A percentile compares a stretch with the other conserved stretches of the same genome.
phyloP scores from a whole-genome alignment of 371 early-diverging fungal species.

The Mucor indicus region DNA sequence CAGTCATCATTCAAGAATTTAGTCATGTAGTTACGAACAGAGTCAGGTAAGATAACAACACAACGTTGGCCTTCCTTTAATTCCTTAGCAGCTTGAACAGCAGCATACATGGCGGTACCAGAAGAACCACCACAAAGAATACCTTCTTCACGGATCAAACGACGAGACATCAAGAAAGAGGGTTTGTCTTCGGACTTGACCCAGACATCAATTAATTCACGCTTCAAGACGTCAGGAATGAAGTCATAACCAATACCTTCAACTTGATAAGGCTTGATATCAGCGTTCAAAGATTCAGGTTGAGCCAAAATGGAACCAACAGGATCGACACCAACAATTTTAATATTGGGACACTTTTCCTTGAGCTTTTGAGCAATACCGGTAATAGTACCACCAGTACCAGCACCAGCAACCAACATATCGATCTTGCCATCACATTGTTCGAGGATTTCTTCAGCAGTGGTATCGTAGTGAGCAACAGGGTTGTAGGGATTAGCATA shows the following conservation, averaged over 20 bases:
- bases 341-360: constrained; percentile 84
- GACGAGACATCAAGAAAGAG: constrained; percentile 91
- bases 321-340: constrained; percentile 93
- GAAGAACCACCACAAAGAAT: constrained; percentile 92
- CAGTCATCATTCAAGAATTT: constrained; percentile 95
- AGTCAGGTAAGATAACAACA: constrained; percentile 94
- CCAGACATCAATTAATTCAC: constrained; percentile 86
- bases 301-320: constrained; percentile 91
- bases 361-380: constrained; percentile 92
- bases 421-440: constrained; percentile 90
- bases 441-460: constrained; percentile 85
- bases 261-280: constrained; percentile 66
- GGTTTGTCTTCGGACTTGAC: constrained; percentile 92
- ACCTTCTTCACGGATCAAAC: constrained; percentile 95
- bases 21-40: constrained; percentile 97
- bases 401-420: constrained; percentile 94
- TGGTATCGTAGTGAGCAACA: constrained; percentile 91
- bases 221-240: constrained; percentile 88
- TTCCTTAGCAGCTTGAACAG: constrained; percentile 79
- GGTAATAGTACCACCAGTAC: constrained; percentile 97
- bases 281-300: constrained; percentile 78
- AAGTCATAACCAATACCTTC: constrained; percentile 99
- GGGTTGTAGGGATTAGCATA: constrained; percentile 95
- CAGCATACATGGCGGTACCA: constrained; percentile 81
- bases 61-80: constrained; percentile 75